A percentile compares a stretch with the other conserved stretches of the same genome.
phyloP scores from a whole-genome alignment of 202 grass and related monocot genomes.

The Setaria viridis region DNA sequence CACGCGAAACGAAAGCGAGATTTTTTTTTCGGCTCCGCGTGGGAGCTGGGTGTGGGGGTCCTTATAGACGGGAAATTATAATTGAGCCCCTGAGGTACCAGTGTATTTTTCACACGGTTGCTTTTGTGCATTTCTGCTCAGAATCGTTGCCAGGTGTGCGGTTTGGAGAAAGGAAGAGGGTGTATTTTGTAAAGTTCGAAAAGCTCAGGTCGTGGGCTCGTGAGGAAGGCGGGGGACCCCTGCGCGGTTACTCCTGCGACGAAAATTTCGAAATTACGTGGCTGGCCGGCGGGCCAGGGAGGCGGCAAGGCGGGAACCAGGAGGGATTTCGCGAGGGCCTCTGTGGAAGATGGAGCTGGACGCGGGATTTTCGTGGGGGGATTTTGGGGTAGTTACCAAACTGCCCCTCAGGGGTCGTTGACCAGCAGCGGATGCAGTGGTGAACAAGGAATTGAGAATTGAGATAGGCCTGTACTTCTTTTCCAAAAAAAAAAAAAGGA shows the following conservation, averaged over 20 bases:
- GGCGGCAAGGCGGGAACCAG: background rate
- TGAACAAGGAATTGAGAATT: background rate
- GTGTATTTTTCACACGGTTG: background rate
- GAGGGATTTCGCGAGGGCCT: background rate
- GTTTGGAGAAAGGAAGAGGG: background rate
- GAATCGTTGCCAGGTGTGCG: background rate
- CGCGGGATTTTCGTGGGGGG: background rate
- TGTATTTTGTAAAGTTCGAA: background rate
- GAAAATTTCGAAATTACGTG: constrained; percentile 49
- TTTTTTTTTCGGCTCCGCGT: constrained; percentile 32
- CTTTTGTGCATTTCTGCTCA: background rate
- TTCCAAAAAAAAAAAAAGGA: background rate
- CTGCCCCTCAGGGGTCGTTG: background rate
- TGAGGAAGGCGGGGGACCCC: background rate
- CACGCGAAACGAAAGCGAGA: constrained; percentile 28
- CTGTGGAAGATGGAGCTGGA: background rate
- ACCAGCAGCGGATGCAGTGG: background rate
- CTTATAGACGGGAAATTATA: background rate
- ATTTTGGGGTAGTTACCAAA: background rate
- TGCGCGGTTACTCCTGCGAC: constrained; percentile 17
- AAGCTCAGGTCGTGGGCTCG: background rate
- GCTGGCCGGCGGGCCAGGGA: background rate
- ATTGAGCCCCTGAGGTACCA: accelerated
- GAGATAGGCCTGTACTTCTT: background rate
- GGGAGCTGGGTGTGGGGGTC: background rate